These are phyloP conservation scores for Dothiorella sarmentorum DNA, from an alignment of 2,329 filamentous ascomycete genomes.

Conservation along the genomic window DNA sequence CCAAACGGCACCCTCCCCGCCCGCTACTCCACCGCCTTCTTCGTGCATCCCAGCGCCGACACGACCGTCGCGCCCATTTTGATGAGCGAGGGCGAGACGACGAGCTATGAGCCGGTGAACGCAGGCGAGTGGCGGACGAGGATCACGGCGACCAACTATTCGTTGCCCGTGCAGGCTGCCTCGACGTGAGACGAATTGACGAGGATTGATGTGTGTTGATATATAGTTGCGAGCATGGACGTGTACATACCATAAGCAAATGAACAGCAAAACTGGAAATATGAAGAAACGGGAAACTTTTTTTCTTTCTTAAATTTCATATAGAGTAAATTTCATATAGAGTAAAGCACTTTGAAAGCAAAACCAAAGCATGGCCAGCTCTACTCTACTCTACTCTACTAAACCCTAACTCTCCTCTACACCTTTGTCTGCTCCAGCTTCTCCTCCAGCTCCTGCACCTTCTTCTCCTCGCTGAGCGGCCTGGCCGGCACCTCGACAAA, in stretches of 20 bases:
- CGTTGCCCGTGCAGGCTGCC: neutral
- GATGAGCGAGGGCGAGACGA: slow-evolving; percentile 49
- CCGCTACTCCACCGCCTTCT: slow-evolving; percentile 83
- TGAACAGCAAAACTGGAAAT: neutral
- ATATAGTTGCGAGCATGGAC: neutral
- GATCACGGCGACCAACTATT: slow-evolving; percentile 68
- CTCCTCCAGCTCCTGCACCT: slow-evolving; percentile 18
- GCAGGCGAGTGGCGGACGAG: slow-evolving; percentile 78
- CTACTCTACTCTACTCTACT: neutral
- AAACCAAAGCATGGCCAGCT: neutral
- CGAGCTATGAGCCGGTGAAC: slow-evolving; percentile 72
- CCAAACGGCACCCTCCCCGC: slow-evolving; percentile 59
- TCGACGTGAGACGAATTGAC: neutral
- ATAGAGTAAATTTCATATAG: too few relatives aligned
- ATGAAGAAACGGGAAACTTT: neutral
- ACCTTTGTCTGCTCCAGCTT: slow-evolving; percentile 13
- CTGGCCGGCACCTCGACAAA: slow-evolving; percentile 12
- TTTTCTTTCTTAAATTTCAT: too few relatives aligned
- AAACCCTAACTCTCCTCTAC: neutral
- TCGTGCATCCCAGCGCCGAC: slow-evolving; percentile 82
- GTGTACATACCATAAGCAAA: neutral
- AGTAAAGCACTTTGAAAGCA: too few relatives aligned
- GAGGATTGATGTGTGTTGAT: neutral
- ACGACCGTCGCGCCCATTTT: slow-evolving; percentile 57
- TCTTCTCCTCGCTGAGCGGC: slow-evolving; percentile 13